Evolutionary conservation across 2,329 filamentous ascomycete species (phyloP).

Genomic region (Bertia moriformis): DNA sequence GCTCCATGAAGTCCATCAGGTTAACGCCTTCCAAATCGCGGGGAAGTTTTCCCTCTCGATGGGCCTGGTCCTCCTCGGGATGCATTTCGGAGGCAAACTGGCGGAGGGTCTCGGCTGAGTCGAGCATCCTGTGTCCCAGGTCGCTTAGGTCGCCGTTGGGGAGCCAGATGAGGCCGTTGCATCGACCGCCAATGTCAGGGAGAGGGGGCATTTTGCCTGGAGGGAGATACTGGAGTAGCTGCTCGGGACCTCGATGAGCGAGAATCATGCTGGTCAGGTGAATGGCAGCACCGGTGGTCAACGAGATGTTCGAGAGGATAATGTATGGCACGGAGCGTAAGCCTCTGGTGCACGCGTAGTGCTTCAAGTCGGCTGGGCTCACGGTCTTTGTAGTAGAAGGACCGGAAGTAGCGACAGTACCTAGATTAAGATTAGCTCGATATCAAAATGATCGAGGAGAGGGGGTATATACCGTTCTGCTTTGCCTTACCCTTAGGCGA

Average conservation of each 20-base stretch:
- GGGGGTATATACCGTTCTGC: slow-evolving; percentile 7
- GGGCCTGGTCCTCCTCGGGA: too few relatives aligned
- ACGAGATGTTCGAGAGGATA: slow-evolving; percentile 10
- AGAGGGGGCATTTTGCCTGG: slow-evolving; percentile 9
- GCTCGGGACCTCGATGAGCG: neutral
- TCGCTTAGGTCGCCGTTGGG: slow-evolving; percentile 9
- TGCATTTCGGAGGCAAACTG: neutral
- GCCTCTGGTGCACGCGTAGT: slow-evolving; percentile 15
- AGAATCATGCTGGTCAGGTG: slow-evolving; percentile 12
- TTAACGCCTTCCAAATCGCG: too few relatives aligned
- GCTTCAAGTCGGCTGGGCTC: slow-evolving; percentile 7
- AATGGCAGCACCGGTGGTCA: slow-evolving; percentile 10
- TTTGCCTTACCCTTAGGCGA: slow-evolving; percentile 3
- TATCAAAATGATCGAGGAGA: too few relatives aligned
- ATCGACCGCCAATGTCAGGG: slow-evolving; percentile 5
- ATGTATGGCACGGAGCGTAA: slow-evolving; percentile 18
- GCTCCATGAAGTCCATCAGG: too few relatives aligned
- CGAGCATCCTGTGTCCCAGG: slow-evolving; percentile 1
- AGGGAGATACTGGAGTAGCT: neutral
- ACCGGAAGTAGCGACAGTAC: neutral
- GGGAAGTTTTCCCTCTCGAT: too few relatives aligned
- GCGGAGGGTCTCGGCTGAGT: neutral
- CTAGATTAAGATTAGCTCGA: too few relatives aligned
- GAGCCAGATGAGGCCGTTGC: slow-evolving; percentile 14
- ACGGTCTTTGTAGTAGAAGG: neutral